Conservation (phyloP, 495 filamentous ascomycete genomes). For the Barbatosphaeria neglecta region DNA sequence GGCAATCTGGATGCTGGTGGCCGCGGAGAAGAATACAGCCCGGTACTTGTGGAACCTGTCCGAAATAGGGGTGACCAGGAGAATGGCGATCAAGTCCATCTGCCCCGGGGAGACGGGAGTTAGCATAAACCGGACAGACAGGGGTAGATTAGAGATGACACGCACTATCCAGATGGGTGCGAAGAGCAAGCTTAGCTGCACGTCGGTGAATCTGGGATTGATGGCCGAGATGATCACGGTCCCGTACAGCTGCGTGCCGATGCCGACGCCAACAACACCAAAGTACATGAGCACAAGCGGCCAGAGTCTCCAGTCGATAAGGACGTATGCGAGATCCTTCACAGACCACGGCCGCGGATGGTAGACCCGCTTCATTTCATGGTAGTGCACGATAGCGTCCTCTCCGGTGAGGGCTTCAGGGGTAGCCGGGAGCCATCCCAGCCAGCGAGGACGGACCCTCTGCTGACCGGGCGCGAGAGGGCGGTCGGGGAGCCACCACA, state of each 20-base stretch:
- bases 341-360: constrained; percentile 57
- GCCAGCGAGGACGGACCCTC: constrained; percentile 30
- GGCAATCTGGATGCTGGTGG: constrained; percentile 67
- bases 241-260: constrained; percentile 77
- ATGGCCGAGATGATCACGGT: constrained; percentile 76
- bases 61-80: constrained; percentile 73
- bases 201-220: constrained; percentile 55
- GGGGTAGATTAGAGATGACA: constrained; percentile 1
- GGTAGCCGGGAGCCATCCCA: constrained; percentile 50
- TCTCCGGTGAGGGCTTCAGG: constrained; percentile 62
- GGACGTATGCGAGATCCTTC: constrained; percentile 52
- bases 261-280: constrained; percentile 84
- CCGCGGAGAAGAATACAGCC: constrained; percentile 69
- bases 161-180: constrained; percentile 86
- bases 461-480: constrained; percentile 53
- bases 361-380: constrained; percentile 73
- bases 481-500: constrained; percentile 88
- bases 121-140: constrained; percentile 2
- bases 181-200: constrained; percentile 70
- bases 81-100: constrained; percentile 84
- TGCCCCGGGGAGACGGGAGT: constrained; percentile 4
- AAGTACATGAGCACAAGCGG: constrained; percentile 86
- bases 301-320: constrained; percentile 80
- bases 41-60: constrained; percentile 79
- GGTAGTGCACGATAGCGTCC: constrained; percentile 73